Evolutionary conservation across 2,329 filamentous ascomycete species (phyloP).

Genomic region (Hysterium pulicare): DNA sequence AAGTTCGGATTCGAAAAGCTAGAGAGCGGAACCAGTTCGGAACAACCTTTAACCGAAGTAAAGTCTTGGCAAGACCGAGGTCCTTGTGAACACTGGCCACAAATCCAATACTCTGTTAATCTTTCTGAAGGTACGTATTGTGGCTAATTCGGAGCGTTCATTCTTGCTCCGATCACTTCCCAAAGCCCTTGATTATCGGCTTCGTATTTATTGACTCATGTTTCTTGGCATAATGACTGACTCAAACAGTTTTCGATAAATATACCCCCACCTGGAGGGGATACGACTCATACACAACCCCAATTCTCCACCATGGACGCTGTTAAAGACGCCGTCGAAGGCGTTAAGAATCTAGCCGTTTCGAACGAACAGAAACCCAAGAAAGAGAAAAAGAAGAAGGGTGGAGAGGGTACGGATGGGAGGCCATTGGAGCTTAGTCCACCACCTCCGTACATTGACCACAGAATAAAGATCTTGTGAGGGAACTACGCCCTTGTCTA

Average conservation of each 20-base stretch:
- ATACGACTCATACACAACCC: constrained; percentile 17
- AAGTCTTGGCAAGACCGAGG: background rate
- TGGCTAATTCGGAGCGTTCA: too few species aligned
- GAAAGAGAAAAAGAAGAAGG: constrained; percentile 47
- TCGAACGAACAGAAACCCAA: constrained; percentile 38
- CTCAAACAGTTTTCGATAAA: constrained; percentile 20
- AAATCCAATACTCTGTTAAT: background rate
- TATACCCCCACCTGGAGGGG: constrained; percentile 15
- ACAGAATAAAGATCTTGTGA: constrained; percentile 75
- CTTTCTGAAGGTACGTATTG: too few species aligned
- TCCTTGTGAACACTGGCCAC: background rate
- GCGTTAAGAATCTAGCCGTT: constrained; percentile 59
- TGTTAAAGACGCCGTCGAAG: constrained; percentile 52
- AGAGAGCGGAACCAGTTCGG: too few species aligned
- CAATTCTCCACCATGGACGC: constrained; percentile 44
- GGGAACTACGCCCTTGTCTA: constrained; percentile 1
- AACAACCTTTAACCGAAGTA: background rate
- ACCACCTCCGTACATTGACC: constrained; percentile 73
- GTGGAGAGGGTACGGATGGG: constrained; percentile 30
- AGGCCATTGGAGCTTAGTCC: constrained; percentile 48
- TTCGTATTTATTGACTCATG: constrained; percentile 8
- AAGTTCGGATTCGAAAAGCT: constrained; percentile 3
- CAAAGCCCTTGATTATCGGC: too few species aligned
- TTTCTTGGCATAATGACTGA: constrained; percentile 19
- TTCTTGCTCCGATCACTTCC: too few species aligned